Percentiles rank a stretch among this genome's conserved stretches.
These are phyloP conservation scores for Salix arbutifolia DNA, from an alignment of 345 rosid genomes.

Conservation along the genomic window DNA sequence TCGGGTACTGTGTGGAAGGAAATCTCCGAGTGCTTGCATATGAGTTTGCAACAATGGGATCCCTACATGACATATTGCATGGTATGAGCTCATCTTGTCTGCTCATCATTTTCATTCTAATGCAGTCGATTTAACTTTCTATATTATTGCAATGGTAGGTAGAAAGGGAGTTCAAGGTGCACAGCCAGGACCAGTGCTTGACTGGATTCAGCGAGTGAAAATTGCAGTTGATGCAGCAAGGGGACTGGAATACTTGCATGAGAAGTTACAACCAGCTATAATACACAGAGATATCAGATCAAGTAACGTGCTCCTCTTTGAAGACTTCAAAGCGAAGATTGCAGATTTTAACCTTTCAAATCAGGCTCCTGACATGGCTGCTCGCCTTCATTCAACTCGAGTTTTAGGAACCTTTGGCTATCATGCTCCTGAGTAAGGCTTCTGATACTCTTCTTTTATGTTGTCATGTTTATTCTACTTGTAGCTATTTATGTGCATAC, in stretches of 20 bases:
- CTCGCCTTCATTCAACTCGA: slow-evolving; percentile 98
- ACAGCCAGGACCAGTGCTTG: slow-evolving; percentile 96
- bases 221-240: slow-evolving; percentile 94
- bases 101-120: neutral
- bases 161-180: slow-evolving; percentile 99
- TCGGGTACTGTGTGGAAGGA: slow-evolving; percentile 87
- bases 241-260: slow-evolving; percentile 96
- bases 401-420: slow-evolving; percentile 98
- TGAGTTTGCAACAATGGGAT: slow-evolving; percentile 99
- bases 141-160: slow-evolving; percentile 40
- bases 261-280: slow-evolving; percentile 77
- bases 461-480: neutral
- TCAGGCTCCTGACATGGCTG: slow-evolving; percentile 99
- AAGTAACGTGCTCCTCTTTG: slow-evolving; percentile 91
- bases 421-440: slow-evolving; percentile 96
- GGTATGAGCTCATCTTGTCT: slow-evolving; percentile 36
- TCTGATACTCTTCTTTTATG: neutral
- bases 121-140: slow-evolving; percentile 3
- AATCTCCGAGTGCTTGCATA: slow-evolving; percentile 78
- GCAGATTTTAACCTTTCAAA: slow-evolving; percentile 94
- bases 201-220: slow-evolving; percentile 92
- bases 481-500: neutral
- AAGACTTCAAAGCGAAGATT: slow-evolving; percentile 86
- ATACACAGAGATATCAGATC: slow-evolving; percentile 96
- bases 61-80: slow-evolving; percentile 89